Evolutionary conservation across 2,329 filamentous ascomycete genomes (phyloP), one percentile per base, ranked within the genome.

Genomic region (Fusarium irregulare): DNA sequence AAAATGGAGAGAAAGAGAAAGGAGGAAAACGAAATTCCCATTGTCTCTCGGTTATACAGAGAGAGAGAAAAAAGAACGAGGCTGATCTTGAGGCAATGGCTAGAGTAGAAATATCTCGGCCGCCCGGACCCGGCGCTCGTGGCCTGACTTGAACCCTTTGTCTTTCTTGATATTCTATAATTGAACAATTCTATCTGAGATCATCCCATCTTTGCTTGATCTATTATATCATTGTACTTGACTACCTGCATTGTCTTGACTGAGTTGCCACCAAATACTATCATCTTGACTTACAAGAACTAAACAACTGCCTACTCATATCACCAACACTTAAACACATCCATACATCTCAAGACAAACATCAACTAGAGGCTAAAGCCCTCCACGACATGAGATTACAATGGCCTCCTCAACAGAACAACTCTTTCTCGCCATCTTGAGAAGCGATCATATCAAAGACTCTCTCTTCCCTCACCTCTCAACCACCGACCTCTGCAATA

Each of bases 381-480:
- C 37, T 56, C 63, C 60, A 71, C 81, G 83, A 82, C 77, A 87
- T 87, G 85, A 82, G 75, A 82, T 75, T 79, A 80, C 73, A 78
- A 88, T 88, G 86, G 83, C 85, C 74, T 79, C 82, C 73, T 79
- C 79, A 71, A 64, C 73, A 75, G 80, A 83, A 74, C 82, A 84
- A 45, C 75, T 77, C 40, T 86, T 89, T 78, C 83, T 87, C 81
- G 80, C 83, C 81, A 81, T 89, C 76, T 85, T 87, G 82, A 84
- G 86, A 78, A 81, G 83, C 70, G 82, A 85, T 46, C 72, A 76
- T 70, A 81, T 88, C 80, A 82, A 84, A 57, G 81, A 86, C 76
- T 77, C 67, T 50, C 82, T 89, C 74, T 83, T 88, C 72, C 79
- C 82, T 61, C 72, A 82, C 56, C 80, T 89, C 68, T 77, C 83